Conservation (phyloP, 163 green algal genomes). For the Scenedesmus sp. region DNA sequence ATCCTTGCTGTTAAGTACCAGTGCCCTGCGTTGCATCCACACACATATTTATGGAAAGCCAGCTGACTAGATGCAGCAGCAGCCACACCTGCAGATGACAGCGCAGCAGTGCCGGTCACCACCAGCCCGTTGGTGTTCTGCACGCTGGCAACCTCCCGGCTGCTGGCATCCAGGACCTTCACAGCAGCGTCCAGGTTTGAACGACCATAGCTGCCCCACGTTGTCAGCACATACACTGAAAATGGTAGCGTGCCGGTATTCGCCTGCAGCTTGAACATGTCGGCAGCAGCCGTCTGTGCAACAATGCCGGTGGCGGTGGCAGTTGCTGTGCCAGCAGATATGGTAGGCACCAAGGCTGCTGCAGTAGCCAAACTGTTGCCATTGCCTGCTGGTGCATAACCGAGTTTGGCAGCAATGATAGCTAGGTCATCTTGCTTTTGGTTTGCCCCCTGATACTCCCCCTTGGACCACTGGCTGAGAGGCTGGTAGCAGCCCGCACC, state of each 20-base stretch:
- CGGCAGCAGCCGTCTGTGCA: not conserved
- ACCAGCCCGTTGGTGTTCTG: not conserved
- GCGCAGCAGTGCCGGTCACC: not conserved
- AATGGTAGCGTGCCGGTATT: not conserved
- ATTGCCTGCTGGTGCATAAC: no score
- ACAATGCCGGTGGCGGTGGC: not conserved
- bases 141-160: not conserved
- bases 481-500: no score
- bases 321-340: not conserved
- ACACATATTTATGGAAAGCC: no score
- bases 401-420: no score
- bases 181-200: not conserved
- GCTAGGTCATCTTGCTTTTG: no score
- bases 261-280: not conserved
- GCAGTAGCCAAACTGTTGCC: not conserved
- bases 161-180: not conserved
- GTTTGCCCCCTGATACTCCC: no score
- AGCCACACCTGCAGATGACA: not conserved
- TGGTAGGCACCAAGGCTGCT: not conserved
- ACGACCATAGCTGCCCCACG: not conserved
- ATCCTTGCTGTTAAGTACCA: no score
- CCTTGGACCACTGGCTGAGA: no score
- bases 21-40: no score
- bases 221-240: not conserved
- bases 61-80: no score